Base-by-base conservation (phyloP, 139 green algal species). In the Volvox reticuliferus region DNA sequence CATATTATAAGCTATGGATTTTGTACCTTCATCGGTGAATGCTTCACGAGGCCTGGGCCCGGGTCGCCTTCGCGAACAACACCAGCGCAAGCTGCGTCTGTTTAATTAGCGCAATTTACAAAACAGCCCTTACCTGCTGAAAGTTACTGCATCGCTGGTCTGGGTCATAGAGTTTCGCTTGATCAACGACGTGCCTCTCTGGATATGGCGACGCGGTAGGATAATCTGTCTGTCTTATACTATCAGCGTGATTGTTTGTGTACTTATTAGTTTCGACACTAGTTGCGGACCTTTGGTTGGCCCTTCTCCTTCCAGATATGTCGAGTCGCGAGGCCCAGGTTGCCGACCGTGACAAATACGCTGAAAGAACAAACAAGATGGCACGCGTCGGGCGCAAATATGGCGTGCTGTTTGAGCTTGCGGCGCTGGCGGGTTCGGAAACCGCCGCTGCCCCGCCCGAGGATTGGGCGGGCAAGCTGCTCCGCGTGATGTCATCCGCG, bases 121-220 rank as follows among this genome's bases (percentile, higher is more conserved):
- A 55, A 55, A 55, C 44, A 55, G 44, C 9, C 44, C 44, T 55
- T 55, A 55, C 44, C 44, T 55, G 44, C 44, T 5, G 9, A 55
- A 5, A 9, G 44, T 55, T 55, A 5, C 44, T 55, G 44, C 44
- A 9, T 55, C 9, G 44, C 44, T 9, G 44, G 44, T 55, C 44
- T 55, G 44, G 44, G 44, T 55, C 44, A 55, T 55, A 55, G 44
- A 55, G 44, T 55, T 55, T 55, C 44, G 44, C 44, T 9, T 55
- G 44, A 55, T 55, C 44, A 55, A 55, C 44, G 44, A 73, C 76
- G 12, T 67, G 32, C 50, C 37, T 44, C 24, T 73, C 32, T n/a
- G 79, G 32, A 37, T 86, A 86, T 86, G 79, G 79, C 79, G 79
- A 73, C 79, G 79, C 79, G 79, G 79, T 86, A 86, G n/a, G 79